These are phyloP conservation scores for Pholiota microspora DNA, from an alignment of 768 basidiomycete genomes.

Conservation along the genomic window DNA sequence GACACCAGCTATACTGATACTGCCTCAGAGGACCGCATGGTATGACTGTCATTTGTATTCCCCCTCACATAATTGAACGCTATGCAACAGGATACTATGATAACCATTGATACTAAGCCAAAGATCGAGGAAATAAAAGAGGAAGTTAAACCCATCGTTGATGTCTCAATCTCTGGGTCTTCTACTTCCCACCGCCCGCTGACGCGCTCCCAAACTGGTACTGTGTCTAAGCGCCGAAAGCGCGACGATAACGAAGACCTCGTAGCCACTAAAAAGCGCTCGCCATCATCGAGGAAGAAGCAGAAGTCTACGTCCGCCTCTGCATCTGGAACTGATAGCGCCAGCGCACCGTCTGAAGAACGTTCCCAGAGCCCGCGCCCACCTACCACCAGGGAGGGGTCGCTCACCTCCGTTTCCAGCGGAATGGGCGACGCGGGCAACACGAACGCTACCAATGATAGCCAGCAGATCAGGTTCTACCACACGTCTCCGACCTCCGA, in stretches of 20 bases:
- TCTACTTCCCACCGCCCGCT: conserved; percentile 19
- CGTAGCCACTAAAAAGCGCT: conserved; percentile 17
- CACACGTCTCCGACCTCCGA: conserved; percentile 19
- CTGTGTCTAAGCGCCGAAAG: conserved; percentile 21
- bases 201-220: conserved; percentile 26
- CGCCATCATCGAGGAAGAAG: conserved; percentile 18
- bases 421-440: neutral
- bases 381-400: conserved; percentile 4
- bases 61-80: too few relatives aligned
- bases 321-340: neutral
- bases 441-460: neutral
- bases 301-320: conserved; percentile 19
- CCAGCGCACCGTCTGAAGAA: conserved; percentile 5
- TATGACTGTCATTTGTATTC: too few relatives aligned
- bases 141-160: neutral
- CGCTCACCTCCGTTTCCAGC: neutral
- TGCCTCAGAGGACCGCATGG: too few relatives aligned
- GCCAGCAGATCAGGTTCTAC: conserved; percentile 4
- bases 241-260: conserved; percentile 20
- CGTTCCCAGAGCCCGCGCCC: conserved; percentile 4
- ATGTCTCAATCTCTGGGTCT: conserved; percentile 1
- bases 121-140: neutral
- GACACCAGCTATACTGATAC: too few relatives aligned
- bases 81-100: neutral
- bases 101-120: neutral